phyloP scores from a whole-genome alignment of 768 basidiomycete species.

The Agrocybe praecox region DNA sequence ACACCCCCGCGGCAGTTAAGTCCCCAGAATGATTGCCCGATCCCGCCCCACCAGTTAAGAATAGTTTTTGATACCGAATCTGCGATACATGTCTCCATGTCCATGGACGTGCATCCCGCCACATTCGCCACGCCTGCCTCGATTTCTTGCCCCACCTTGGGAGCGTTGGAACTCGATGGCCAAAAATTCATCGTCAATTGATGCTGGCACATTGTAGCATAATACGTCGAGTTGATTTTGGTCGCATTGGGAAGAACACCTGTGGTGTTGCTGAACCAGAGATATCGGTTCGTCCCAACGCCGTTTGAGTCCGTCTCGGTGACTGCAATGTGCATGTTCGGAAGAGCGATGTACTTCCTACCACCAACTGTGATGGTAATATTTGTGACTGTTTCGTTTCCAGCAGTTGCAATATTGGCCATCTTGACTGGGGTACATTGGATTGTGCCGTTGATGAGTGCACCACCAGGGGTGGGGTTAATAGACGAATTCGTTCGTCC shows the following conservation, averaged over 20 bases:
- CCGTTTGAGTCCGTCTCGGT: not conserved
- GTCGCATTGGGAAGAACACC: constrained; percentile 1
- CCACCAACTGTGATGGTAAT: not conserved
- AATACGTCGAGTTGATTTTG: not conserved
- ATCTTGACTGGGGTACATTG: not conserved
- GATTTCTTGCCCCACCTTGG: not conserved
- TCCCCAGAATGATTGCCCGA: constrained; percentile 16
- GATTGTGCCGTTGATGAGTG: not conserved
- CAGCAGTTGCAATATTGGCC: not conserved
- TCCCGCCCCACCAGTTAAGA: constrained; percentile 21
- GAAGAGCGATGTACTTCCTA: not conserved
- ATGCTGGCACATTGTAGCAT: not conserved
- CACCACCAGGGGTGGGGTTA: not conserved
- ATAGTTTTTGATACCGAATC: constrained; percentile 22
- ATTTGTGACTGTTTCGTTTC: not conserved
- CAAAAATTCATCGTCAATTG: not conserved
- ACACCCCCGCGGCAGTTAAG: constrained; percentile 18
- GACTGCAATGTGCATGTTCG: not conserved
- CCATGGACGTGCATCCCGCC: constrained; percentile 12
- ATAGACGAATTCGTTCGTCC: not conserved
- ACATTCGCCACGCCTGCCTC: not conserved
- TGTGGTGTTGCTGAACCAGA: not conserved
- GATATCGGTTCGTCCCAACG: not conserved
- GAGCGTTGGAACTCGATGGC: not conserved
- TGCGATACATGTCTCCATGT: constrained; percentile 12